Base-by-base conservation (phyloP, 441 rosid genomes). In the Pelargonium cotyledonis region DNA sequence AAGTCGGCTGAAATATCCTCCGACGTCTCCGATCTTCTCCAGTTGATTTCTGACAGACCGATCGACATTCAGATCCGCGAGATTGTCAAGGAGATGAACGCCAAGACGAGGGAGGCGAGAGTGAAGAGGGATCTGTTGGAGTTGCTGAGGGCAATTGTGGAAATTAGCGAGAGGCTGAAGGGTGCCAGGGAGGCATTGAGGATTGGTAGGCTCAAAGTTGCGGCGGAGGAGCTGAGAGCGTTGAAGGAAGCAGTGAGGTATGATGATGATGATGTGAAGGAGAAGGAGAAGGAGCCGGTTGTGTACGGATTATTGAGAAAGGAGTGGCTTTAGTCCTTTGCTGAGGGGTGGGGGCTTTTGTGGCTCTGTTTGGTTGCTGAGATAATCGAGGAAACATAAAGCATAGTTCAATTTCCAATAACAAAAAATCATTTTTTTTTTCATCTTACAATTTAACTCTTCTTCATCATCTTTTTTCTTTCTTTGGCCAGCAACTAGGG, bases 311-410 rank as follows among this genome's bases (percentile, higher is more conserved):
- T 95, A 74, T 74, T 95, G 78, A 84, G 90, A 79, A 82, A 81
- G 35, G 90, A 88, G 73, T 95, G 96, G 99, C 70, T 76, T 16
- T 86, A 80, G 73, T 89, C 91, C 78, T 95, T 90, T 69, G 99
- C 92, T 43, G 86, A 86, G 95, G 94, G 85, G 81, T 76, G 19
- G 4, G 19, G 1, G 14, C 29, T 75, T 68, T 46, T 16, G 8
- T 49, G 15, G 6, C 15, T 61, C 5, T 65, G 61, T 64, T 75
- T 78, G 80, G 70, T 68, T 71, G 66, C 72, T 61, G 72, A 70
- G 66, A 63, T 69, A 69, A 38, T 65, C 3, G 12, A 8, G 29
- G 63, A 65, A 70, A 73, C 41, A 31, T 60, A 43, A 65, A 70
- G 23, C 41, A 65, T 64, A 23, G 35, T 63, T 67, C 26, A 40